phyloP scores from a whole-genome alignment of 2,329 filamentous ascomycete species.

The Cryphonectria naterciae region DNA sequence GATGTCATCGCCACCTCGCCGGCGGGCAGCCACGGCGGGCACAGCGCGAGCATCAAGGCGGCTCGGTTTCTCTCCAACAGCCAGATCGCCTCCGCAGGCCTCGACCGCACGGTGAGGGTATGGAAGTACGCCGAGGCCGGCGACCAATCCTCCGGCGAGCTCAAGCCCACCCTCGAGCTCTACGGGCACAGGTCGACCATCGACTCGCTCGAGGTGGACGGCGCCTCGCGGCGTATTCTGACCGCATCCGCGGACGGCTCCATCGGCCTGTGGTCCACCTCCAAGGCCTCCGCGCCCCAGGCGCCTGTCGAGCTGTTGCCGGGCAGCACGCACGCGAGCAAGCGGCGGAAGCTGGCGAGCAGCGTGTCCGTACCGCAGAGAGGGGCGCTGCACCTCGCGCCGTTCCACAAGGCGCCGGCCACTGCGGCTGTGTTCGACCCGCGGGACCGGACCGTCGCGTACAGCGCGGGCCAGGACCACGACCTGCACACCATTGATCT shows the following conservation, averaged over 20 bases:
- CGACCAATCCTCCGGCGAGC: slow-evolving; percentile 60
- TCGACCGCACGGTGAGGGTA: slow-evolving; percentile 83
- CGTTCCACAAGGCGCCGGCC: slow-evolving; percentile 73
- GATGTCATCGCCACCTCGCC: slow-evolving; percentile 79
- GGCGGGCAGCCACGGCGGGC: slow-evolving; percentile 68
- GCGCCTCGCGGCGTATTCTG: slow-evolving; percentile 74
- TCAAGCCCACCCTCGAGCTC: slow-evolving; percentile 74
- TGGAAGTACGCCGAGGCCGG: slow-evolving; percentile 83
- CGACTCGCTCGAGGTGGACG: slow-evolving; percentile 72
- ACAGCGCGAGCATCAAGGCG: slow-evolving; percentile 77
- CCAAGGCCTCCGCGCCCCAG: slow-evolving; percentile 74
- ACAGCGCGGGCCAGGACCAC: slow-evolving; percentile 91
- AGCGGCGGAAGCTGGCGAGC: slow-evolving; percentile 72
- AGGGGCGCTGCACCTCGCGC: slow-evolving; percentile 76
- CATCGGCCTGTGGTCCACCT: slow-evolving; percentile 87
- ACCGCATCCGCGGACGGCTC: slow-evolving; percentile 83
- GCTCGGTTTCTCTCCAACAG: slow-evolving; percentile 79
- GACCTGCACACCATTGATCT: slow-evolving; percentile 90
- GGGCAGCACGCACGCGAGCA: slow-evolving; percentile 64
- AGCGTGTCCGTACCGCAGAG: slow-evolving; percentile 64
- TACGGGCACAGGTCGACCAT: slow-evolving; percentile 57
- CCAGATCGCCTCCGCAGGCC: slow-evolving; percentile 79
- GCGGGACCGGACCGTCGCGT: slow-evolving; percentile 83
- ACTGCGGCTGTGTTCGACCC: slow-evolving; percentile 85
- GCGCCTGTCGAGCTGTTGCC: slow-evolving; percentile 73